A percentile compares a stretch with the other conserved stretches of the same genome.
These are phyloP conservation scores for Oryza meridionalis DNA, from an alignment of 176 grass and related monocot species.

Conservation along the genomic window DNA sequence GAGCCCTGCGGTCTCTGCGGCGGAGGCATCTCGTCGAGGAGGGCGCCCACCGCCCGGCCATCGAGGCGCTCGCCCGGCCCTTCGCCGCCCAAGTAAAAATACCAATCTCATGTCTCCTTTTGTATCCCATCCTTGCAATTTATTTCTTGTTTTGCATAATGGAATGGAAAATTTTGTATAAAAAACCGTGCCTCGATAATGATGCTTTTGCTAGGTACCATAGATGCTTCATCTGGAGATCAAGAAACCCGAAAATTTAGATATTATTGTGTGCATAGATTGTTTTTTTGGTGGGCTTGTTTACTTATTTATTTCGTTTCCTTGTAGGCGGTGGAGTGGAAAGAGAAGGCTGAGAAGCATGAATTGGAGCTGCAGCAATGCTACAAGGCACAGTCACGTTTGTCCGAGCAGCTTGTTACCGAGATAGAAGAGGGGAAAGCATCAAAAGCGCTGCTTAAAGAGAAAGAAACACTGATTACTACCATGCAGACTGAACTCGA, in stretches of 20 bases:
- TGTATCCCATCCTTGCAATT: neutral
- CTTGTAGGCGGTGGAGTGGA: constrained; percentile 80
- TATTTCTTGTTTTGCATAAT: neutral
- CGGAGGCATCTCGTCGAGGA: constrained; percentile 74
- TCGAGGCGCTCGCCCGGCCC: constrained; percentile 71
- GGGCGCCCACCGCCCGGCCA: constrained; percentile 74
- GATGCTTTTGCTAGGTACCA: neutral
- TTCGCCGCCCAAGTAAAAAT: constrained; percentile 68
- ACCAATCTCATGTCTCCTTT: constrained; percentile 22
- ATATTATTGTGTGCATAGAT: neutral
- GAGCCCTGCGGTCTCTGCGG: constrained; percentile 54
- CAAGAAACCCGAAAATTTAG: neutral
- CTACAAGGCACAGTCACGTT: constrained; percentile 80
- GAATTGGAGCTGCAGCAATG: constrained; percentile 89
- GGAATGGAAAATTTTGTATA: neutral
- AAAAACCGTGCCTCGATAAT: neutral
- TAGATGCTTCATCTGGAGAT: neutral
- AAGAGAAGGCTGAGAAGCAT: constrained; percentile 85
- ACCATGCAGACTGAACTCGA: constrained; percentile 63
- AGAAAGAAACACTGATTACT: constrained; percentile 67
- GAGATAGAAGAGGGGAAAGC: constrained; percentile 69
- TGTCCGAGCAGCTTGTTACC: constrained; percentile 77
- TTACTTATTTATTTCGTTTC: constrained; percentile 21
- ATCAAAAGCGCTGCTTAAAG: constrained; percentile 65
- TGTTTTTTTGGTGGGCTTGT: constrained; percentile 18